These are phyloP conservation scores for Ceratobasidium sp. DNA, from an alignment of 1,284 basidiomycete species.

Conservation along the genomic window DNA sequence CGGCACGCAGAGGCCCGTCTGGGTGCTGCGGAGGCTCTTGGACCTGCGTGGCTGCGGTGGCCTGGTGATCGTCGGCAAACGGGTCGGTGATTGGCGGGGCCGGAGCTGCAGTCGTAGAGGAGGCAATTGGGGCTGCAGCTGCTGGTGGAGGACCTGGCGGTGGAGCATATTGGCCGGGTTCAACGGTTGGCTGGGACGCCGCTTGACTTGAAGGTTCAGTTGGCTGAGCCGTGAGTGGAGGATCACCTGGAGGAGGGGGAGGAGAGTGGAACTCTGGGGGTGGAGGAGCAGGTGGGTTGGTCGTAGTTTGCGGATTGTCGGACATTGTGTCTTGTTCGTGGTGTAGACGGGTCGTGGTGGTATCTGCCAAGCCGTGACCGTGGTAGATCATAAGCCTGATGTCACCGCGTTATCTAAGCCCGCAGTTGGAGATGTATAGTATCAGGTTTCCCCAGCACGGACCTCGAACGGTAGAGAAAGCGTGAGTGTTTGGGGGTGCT, in stretches of 20 bases:
- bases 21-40: constrained; percentile 31
- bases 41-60: constrained; percentile 19
- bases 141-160: not conserved
- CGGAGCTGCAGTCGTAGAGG: not conserved
- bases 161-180: not conserved
- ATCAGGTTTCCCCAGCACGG: not conserved
- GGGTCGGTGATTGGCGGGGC: constrained; percentile 9
- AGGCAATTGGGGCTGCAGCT: not conserved
- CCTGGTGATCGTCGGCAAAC: not conserved
- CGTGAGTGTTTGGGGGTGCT: too few relatives aligned
- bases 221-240: not conserved
- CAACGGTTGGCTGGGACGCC: not conserved
- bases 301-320: not conserved
- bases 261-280: constrained; percentile 20
- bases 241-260: constrained; percentile 21
- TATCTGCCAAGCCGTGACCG: not conserved
- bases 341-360: constrained; percentile 15
- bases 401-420: constrained; percentile 29
- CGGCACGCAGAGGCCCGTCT: constrained; percentile 4
- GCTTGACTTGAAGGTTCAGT: not conserved
- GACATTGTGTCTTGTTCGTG: not conserved
- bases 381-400: constrained; percentile 7
- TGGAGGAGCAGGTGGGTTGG: not conserved
- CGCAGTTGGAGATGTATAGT: constrained; percentile 9
- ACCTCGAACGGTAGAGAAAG: too few relatives aligned